A percentile compares a stretch with the other conserved stretches of the same genome.
Evolutionary conservation across 1,284 basidiomycete genomes (phyloP).

Genomic region (Thelephora terrestris): DNA sequence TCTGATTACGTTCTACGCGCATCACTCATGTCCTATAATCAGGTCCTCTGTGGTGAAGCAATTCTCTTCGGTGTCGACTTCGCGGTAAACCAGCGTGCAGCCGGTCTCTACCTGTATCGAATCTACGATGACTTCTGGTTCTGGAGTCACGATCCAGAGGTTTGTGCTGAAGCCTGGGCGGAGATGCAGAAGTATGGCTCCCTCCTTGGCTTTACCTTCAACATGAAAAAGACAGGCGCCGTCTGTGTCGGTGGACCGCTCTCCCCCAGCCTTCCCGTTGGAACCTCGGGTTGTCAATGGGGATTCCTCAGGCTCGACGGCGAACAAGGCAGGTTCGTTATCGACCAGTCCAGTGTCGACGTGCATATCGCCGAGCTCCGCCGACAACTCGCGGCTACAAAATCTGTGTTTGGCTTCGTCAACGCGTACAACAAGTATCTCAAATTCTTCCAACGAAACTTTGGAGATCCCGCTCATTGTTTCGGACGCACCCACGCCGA

Average conservation of each 20-base stretch:
- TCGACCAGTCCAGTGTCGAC: constrained; percentile 29
- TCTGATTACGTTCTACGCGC: background rate
- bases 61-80: constrained; percentile 34
- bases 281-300: constrained; percentile 18
- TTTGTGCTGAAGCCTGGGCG: constrained; percentile 25
- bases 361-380: constrained; percentile 29
- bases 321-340: constrained; percentile 22
- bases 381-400: constrained; percentile 28
- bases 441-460: constrained; percentile 31
- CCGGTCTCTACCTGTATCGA: constrained; percentile 29
- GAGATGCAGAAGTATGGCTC: constrained; percentile 28
- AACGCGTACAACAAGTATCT: constrained; percentile 35
- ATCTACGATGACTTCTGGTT: constrained; percentile 34
- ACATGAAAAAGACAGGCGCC: constrained; percentile 29
- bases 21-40: constrained; percentile 10
- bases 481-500: constrained; percentile 17
- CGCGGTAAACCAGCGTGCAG: constrained; percentile 29
- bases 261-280: background rate
- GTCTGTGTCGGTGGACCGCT: constrained; percentile 27
- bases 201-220: constrained; percentile 28
- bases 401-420: constrained; percentile 32
- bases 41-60: constrained; percentile 25
- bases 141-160: constrained; percentile 23
- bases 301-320: constrained; percentile 31
- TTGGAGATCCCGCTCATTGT: constrained; percentile 28